Conservation (phyloP, 1,284 basidiomycete species). For the Ceratobasidium sp. region DNA sequence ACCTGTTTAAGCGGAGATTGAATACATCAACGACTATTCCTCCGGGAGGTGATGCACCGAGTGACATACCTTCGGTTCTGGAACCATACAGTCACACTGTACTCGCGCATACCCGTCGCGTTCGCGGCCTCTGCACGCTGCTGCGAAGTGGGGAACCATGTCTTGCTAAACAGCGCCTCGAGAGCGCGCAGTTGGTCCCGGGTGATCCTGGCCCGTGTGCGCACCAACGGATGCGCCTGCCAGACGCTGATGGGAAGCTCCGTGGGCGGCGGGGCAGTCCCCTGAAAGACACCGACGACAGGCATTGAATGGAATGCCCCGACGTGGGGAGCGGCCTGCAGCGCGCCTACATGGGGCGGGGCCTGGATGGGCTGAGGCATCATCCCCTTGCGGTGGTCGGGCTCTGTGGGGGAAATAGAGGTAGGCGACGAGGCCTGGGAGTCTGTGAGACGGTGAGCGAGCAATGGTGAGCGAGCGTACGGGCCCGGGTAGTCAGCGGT, state of each 20-base stretch:
- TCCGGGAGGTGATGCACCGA: no score
- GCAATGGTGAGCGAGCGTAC: neutral
- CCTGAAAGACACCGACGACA: slow-evolving; percentile 36
- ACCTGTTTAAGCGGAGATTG: slow-evolving; percentile 4
- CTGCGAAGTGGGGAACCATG: slow-evolving; percentile 37
- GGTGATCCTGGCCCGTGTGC: slow-evolving; percentile 30
- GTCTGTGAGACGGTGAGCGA: slow-evolving; percentile 16
- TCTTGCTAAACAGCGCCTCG: slow-evolving; percentile 36
- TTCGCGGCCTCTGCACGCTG: slow-evolving; percentile 33
- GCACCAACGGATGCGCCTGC: slow-evolving; percentile 36
- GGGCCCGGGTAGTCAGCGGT: neutral
- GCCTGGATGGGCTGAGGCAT: slow-evolving; percentile 18
- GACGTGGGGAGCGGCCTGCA: slow-evolving; percentile 32
- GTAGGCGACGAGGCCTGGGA: slow-evolving; percentile 16
- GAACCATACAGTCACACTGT: slow-evolving; percentile 38
- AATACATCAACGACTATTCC: neutral
- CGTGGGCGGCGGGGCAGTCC: slow-evolving; percentile 24
- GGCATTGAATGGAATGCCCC: slow-evolving; percentile 38
- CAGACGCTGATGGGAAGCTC: slow-evolving; percentile 35
- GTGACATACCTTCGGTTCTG: slow-evolving; percentile 37
- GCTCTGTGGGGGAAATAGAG: slow-evolving; percentile 10
- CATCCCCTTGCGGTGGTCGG: slow-evolving; percentile 21
- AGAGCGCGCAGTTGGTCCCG: slow-evolving; percentile 35
- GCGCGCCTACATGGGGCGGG: slow-evolving; percentile 29
- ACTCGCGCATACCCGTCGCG: slow-evolving; percentile 37